Conservation (phyloP, 257 asterid genomes). For the Jasminum sambac region DNA sequence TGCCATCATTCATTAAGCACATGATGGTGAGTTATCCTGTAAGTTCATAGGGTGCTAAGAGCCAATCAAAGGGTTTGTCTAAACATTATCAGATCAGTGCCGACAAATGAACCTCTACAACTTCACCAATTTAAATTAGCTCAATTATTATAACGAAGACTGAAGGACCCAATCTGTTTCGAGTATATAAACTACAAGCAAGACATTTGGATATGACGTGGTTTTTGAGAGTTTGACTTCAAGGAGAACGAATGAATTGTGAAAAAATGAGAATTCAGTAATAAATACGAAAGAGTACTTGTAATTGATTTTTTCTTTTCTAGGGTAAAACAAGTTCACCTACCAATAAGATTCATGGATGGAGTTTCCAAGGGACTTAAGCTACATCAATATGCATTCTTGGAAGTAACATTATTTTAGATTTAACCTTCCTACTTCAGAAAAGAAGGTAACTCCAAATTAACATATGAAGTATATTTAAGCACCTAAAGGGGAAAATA, state of each 20-base stretch:
- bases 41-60: not conserved
- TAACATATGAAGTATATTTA: not conserved
- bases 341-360: not conserved
- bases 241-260: not conserved
- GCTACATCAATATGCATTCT: not conserved
- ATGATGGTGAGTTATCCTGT: not conserved
- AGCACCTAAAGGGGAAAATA: not conserved
- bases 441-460: not conserved
- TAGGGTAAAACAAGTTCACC: not conserved
- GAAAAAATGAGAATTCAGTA: not conserved
- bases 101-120: not conserved
- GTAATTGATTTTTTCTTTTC: not conserved
- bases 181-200: not conserved
- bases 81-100: not conserved
- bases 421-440: not conserved
- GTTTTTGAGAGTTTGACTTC: not conserved
- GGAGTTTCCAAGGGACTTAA: not conserved
- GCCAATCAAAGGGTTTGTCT: too few relatives aligned
- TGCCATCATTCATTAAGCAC: not conserved
- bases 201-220: not conserved
- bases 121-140: not conserved
- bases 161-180: not conserved
- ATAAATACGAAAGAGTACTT: not conserved
- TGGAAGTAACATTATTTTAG: not conserved
- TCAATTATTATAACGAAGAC: not conserved